Conservation (phyloP, 257 asterid species). For the Avicennia marina region DNA sequence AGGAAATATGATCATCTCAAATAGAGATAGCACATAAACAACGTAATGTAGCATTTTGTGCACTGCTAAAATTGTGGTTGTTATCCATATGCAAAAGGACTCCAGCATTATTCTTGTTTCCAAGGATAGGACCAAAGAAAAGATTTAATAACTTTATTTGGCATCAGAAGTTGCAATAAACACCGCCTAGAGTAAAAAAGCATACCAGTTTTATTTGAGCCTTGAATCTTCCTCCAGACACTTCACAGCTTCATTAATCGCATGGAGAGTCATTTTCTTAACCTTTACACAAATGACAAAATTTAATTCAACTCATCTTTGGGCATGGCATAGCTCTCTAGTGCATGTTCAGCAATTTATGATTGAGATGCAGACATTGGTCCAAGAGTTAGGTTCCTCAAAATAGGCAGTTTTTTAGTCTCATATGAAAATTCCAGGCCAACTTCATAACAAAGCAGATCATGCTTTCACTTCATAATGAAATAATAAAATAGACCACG, state of each 20-base stretch:
- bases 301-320: slow-evolving; percentile 1
- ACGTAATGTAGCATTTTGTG: not conserved
- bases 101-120: not conserved
- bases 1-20: not conserved
- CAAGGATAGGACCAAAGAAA: not conserved
- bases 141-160: not conserved
- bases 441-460: no score
- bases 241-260: slow-evolving; percentile 35
- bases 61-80: no score
- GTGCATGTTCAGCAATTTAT: not conserved
- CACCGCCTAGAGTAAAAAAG: not conserved
- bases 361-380: not conserved
- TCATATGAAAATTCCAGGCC: no score
- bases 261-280: slow-evolving; percentile 65
- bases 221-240: slow-evolving; percentile 25
- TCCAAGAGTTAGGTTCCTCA: no score
- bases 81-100: not conserved
- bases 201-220: slow-evolving; percentile 24
- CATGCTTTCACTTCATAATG: no score
- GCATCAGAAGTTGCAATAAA: slow-evolving; percentile 7
- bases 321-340: not conserved
- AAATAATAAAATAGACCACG: no score
- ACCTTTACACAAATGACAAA: slow-evolving; percentile 37
- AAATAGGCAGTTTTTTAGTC: no score
- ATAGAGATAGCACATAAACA: not conserved